Evolutionary conservation across 192 early-diverging fungal genomes (phyloP), one percentile per base, ranked within the genome.

Genomic region (Coemansia furcata): DNA sequence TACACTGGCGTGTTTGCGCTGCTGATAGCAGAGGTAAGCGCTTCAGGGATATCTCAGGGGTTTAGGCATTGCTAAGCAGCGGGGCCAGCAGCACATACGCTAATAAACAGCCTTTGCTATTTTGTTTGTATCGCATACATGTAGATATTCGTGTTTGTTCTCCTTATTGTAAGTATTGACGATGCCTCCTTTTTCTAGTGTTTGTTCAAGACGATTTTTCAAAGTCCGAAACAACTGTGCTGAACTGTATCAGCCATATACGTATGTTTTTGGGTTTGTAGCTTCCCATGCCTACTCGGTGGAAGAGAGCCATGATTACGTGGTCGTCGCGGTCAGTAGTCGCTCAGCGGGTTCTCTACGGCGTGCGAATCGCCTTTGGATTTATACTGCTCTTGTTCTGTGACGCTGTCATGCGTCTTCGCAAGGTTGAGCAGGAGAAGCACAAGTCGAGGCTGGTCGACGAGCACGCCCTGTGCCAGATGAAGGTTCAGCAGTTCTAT

Each of bases 401-500:
- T 37, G 83, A 84, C 46, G 78, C 83, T 15, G 75, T 77, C 9
- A 72, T 78, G 70, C 74, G 83, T 3, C 72, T 85, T 65, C 65
- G 68, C 63, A 71, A 69, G 58, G 73, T 72, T 9, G 54, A 81
- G 44, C 58, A 66, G 49, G 65, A 71, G 6, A 68, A 66, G 61
- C 38, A 65, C 38, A 61, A 62, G 36, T 40, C 69, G 23, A 72
- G 68, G 12, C 65, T 81, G 10, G 58, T 75, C 59, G 76, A 85
- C 67, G 83, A 77, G 49, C 83, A 76, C 57, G 67, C 76, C 19
- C 54, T 78, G 55, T 81, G 83, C 76, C 78, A 85, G 71, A 69
- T 75, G 30, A 77, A 76, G 70, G 67, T 80, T 1, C 77, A 78
- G 66, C 69, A 81, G 73, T 85, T 85, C 71, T 85, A 85, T 36